Percentiles rank a stretch among this genome's conserved stretches.
Conservation (phyloP, 352 stramenopile species). For the Aphanomyces astaci region DNA sequence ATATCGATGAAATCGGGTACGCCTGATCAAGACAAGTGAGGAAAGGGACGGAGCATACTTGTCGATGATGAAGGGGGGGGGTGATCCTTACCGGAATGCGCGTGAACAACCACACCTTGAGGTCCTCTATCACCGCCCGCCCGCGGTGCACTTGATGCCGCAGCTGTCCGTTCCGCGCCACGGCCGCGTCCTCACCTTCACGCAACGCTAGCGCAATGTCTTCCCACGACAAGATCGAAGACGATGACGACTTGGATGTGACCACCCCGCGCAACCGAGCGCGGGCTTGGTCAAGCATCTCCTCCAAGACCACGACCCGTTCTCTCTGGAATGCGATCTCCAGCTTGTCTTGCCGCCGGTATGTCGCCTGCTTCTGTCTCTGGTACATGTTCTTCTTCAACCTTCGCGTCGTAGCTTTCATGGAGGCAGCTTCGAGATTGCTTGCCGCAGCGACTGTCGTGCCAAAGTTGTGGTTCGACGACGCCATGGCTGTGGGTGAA, state of each 20-base stretch:
- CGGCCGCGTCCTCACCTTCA: neutral
- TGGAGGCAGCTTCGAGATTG: neutral
- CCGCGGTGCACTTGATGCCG: neutral
- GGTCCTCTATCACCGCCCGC: neutral
- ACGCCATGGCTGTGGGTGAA: too few species aligned
- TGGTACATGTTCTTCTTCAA: constrained; percentile 12
- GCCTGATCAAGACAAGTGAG: neutral
- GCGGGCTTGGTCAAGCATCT: neutral
- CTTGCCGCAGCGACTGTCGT: too few species aligned
- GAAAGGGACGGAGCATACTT: neutral
- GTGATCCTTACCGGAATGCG: neutral
- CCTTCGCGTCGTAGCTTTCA: neutral
- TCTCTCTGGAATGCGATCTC: neutral
- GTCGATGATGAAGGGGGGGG: too few species aligned
- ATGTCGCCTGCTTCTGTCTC: constrained; percentile 3
- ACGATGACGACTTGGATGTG: neutral
- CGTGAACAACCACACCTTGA: neutral
- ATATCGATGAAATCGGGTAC: neutral
- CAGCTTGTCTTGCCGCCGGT: neutral
- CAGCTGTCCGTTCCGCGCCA: neutral
- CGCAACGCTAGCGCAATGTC: neutral
- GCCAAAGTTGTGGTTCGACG: too few species aligned
- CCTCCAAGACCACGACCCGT: neutral
- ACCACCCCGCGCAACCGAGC: neutral
- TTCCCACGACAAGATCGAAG: neutral